Percentiles rank a stretch among this genome's conserved stretches.
Conservation (phyloP, 352 stramenopile genomes). For the Globisporangium rhizosaccharum region DNA sequence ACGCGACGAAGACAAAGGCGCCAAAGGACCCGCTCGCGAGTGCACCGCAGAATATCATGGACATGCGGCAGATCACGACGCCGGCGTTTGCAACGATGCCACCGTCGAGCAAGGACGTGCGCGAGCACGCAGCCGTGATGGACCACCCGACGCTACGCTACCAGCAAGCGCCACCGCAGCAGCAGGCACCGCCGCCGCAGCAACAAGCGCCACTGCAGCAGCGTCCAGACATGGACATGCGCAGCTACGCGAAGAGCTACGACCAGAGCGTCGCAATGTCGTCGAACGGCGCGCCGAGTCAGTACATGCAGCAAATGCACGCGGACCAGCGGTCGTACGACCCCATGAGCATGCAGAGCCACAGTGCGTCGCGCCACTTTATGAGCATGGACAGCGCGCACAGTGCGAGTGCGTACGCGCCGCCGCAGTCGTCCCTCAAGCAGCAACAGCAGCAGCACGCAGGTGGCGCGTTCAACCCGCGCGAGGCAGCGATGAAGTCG, state of each 20-base stretch:
- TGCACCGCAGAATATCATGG: conserved; percentile 63
- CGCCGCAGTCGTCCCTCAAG: conserved; percentile 44
- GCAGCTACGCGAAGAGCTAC: conserved; percentile 59
- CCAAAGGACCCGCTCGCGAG: conserved; percentile 39
- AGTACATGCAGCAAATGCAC: conserved; percentile 73
- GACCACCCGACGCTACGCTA: conserved; percentile 46
- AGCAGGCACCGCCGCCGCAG: background rate
- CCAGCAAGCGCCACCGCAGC: conserved; percentile 11
- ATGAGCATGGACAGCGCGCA: conserved; percentile 35
- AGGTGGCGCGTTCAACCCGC: conserved; percentile 6
- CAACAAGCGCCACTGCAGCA: background rate
- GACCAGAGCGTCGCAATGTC: conserved; percentile 20
- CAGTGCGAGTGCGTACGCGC: conserved; percentile 7
- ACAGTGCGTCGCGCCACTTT: conserved; percentile 49
- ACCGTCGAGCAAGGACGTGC: conserved; percentile 34
- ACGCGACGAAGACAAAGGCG: conserved; percentile 63
- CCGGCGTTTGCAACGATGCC: conserved; percentile 28
- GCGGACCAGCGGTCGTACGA: conserved; percentile 73
- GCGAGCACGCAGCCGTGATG: conserved; percentile 16
- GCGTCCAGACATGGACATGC: conserved; percentile 65
- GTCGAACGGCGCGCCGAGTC: conserved; percentile 18
- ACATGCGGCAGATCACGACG: conserved; percentile 78
- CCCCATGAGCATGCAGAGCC: conserved; percentile 43
- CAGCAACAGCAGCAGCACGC: conserved; percentile 16
- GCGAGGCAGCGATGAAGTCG: conserved; percentile 33